phyloP scores from a whole-genome alignment of 2,329 filamentous ascomycete genomes.

The Penicillium sp. region DNA sequence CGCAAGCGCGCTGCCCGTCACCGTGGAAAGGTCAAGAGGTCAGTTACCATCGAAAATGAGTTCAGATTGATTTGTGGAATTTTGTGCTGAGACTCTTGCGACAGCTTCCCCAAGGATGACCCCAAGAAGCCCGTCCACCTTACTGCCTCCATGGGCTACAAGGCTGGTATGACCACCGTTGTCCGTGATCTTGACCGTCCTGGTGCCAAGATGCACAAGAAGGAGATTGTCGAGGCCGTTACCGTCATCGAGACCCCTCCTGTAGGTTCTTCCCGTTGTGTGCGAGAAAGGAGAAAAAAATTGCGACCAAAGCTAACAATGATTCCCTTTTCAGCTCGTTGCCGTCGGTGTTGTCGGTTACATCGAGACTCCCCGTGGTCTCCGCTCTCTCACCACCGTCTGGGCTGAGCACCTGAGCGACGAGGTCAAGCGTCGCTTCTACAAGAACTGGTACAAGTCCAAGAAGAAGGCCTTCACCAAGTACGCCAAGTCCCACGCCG shows the following conservation, averaged over 20 bases:
- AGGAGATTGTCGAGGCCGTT: constrained; percentile 88
- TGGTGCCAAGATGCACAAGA: constrained; percentile 99
- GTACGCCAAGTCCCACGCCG: constrained; percentile 99
- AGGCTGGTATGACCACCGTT: constrained; percentile 99
- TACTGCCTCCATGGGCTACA: constrained; percentile 98
- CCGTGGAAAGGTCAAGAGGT: constrained; percentile 98
- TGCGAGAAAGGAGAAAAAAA: not conserved
- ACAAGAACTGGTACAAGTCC: constrained; percentile 99
- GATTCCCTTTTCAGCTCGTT: constrained; percentile 69
- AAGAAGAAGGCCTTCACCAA: constrained; percentile 99
- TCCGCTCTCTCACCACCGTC: constrained; percentile 98
- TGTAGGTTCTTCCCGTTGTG: constrained; percentile 59
- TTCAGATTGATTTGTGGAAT: constrained; percentile 16
- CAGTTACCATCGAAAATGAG: constrained; percentile 42
- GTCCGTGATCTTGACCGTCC: constrained; percentile 99
- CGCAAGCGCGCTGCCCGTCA: constrained; percentile 92
- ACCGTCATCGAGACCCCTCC: constrained; percentile 89
- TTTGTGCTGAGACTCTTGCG: constrained; percentile 32
- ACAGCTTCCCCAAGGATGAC: constrained; percentile 99
- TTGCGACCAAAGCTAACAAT: constrained; percentile 19
- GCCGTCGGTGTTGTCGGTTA: constrained; percentile 99
- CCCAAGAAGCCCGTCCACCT: constrained; percentile 99
- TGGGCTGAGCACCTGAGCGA: constrained; percentile 99
- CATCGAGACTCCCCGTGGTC: constrained; percentile 99
- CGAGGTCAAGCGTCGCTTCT: constrained; percentile 99